Percentiles rank a stretch among this genome's conserved stretches.
These are phyloP conservation scores for Lactifluus piperatus DNA, from an alignment of 768 basidiomycete genomes.

Conservation along the genomic window DNA sequence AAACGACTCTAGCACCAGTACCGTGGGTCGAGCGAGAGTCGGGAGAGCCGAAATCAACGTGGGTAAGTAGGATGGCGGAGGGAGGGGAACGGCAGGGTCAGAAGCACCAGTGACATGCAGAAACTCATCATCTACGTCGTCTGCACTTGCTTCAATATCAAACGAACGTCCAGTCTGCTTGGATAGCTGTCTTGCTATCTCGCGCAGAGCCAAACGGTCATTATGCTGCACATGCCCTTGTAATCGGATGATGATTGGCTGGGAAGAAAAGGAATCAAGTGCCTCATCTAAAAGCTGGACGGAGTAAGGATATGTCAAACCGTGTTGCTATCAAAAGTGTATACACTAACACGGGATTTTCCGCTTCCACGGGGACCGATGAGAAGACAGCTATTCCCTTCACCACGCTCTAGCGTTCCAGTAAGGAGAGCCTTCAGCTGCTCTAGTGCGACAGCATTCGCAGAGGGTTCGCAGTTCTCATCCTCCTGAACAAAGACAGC, in stretches of 20 bases:
- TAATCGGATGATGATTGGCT: slow-evolving; percentile 69
- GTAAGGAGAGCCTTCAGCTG: slow-evolving; percentile 56
- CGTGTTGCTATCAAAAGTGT: neutral
- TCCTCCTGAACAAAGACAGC: slow-evolving; percentile 24
- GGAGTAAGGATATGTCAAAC: slow-evolving; percentile 5
- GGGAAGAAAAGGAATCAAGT: slow-evolving; percentile 36
- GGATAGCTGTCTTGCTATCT: slow-evolving; percentile 79
- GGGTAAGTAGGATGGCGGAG: slow-evolving; percentile 63
- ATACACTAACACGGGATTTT: slow-evolving; percentile 57
- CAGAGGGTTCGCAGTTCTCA: slow-evolving; percentile 29
- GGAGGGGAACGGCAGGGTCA: slow-evolving; percentile 30
- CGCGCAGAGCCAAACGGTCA: slow-evolving; percentile 85
- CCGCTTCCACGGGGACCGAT: slow-evolving; percentile 82
- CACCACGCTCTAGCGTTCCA: slow-evolving; percentile 71
- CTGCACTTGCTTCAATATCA: slow-evolving; percentile 25
- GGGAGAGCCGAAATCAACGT: slow-evolving; percentile 68
- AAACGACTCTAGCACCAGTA: slow-evolving; percentile 85
- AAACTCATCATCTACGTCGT: slow-evolving; percentile 31
- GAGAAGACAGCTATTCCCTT: slow-evolving; percentile 90
- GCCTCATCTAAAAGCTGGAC: slow-evolving; percentile 53
- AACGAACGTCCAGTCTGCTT: slow-evolving; percentile 64
- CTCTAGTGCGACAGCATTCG: slow-evolving; percentile 44
- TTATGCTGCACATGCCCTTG: slow-evolving; percentile 81
- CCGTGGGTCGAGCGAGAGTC: slow-evolving; percentile 66
- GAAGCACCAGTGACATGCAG: slow-evolving; percentile 40